These are phyloP conservation scores for Neurospora africana DNA, from an alignment of 495 filamentous ascomycete species.

Conservation along the genomic window DNA sequence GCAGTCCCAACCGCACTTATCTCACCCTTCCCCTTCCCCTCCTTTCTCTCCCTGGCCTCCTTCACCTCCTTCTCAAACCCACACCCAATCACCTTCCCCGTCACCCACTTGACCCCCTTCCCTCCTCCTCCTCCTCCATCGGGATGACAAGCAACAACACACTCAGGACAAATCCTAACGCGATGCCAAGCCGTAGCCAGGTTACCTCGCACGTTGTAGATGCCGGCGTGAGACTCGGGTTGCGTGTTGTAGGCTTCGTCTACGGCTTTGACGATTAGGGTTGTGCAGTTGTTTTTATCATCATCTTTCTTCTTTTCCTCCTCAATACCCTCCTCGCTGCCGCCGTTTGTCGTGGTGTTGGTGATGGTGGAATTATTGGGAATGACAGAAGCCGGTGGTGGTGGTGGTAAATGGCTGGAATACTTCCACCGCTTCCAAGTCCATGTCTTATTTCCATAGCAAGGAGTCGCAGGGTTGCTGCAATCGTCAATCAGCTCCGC, in stretches of 20 bases:
- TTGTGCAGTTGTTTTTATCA: conserved; percentile 21
- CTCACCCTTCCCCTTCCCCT: background rate
- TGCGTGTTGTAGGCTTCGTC: conserved; percentile 50
- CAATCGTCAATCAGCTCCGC: conserved; percentile 37
- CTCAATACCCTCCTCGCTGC: too few species aligned
- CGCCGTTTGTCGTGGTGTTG: too few species aligned
- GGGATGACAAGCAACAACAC: conserved; percentile 2
- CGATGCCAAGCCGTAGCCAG: conserved; percentile 47
- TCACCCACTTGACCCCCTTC: background rate
- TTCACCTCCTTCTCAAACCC: background rate
- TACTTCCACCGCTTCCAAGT: conserved; percentile 46
- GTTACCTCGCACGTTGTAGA: conserved; percentile 46
- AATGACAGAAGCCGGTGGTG: background rate
- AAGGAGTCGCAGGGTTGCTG: conserved; percentile 10
- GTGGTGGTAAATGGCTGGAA: conserved; percentile 9
- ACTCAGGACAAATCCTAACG: conserved; percentile 24
- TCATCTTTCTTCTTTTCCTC: too few species aligned
- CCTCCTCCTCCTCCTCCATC: background rate
- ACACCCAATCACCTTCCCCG: conserved; percentile 4
- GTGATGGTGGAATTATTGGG: too few species aligned
- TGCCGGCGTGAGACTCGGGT: conserved; percentile 38
- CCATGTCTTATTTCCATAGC: conserved; percentile 37
- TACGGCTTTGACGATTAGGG: conserved; percentile 45
- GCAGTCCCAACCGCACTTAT: background rate
- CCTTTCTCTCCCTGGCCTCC: background rate